Base-by-base conservation (phyloP, 116 monocot genomes). In the Phalaenopsis hybrid region DNA sequence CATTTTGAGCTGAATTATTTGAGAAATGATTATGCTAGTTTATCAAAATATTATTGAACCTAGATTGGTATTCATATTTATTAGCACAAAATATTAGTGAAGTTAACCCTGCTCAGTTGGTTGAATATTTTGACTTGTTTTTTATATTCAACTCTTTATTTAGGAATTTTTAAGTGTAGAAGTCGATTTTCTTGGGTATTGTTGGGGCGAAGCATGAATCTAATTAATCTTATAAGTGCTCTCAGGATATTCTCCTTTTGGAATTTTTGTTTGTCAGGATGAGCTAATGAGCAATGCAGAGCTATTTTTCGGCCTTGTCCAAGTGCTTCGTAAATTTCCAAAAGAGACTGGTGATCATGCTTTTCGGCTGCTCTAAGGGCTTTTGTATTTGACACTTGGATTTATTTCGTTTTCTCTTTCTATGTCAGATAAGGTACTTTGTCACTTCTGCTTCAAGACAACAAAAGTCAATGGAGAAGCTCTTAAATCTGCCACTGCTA, bases 311-410 rank as follows among this genome's bases (percentile, higher is more conserved):
- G 99, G 99, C 21, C 87, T 99, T 55, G 85, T 92, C 6, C 99
- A 99, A 69, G 86, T 88, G 68, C 95, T 99, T 58, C 93, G 95
- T 18, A 99, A 99, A 85, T 99, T 99, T 88, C 99, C 95, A 80
- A 99, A 94, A 89, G 99, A 99, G 87, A 92, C 95, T 37, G 95
- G 99, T 94, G 72, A 77, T 74, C 61, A 44, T 73, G 33, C 6
- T 82, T 46, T 57, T 68, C 65, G 51, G 34, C 51, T 82, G 9
- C 37, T 44, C 78, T 45, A 57, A 25, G 8, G 10, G 8, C 5
- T 59, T 23, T 23, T 44, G 12, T 70, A 11, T 79, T 79, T 28
- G 4, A 78, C 7, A 69, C 48, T 10, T 58, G 25, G 12, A 52
- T 28, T 52, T 75, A 31, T 28, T 82, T 75, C 34, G 52, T 75